phyloP scores from a whole-genome alignment of 345 rosid genomes.

The Toxicodendron radicans region DNA sequence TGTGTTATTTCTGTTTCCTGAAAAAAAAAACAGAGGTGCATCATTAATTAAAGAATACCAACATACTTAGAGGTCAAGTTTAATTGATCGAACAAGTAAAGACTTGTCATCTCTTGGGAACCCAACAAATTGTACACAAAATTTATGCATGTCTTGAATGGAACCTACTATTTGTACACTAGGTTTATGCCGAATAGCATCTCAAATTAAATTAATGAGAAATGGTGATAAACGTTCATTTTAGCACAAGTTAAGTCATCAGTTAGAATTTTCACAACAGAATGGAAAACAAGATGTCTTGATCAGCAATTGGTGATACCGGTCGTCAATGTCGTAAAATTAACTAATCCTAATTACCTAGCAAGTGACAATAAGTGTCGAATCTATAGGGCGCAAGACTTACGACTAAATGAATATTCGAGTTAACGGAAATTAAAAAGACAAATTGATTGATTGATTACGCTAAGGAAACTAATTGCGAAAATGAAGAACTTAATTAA shows the following conservation, averaged over 20 bases:
- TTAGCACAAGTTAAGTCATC: too few relatives aligned
- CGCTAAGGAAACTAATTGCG: too few relatives aligned
- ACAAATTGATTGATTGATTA: too few relatives aligned
- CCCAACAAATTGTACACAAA: not conserved
- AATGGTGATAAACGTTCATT: not conserved
- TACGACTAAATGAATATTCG: too few relatives aligned
- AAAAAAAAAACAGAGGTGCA: constrained; percentile 7
- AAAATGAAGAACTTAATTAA: too few relatives aligned
- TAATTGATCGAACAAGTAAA: not conserved
- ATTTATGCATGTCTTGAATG: not conserved
- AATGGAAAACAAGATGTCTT: not conserved
- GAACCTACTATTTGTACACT: not conserved
- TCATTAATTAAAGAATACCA: not conserved
- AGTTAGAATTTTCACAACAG: not conserved
- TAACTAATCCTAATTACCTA: too few relatives aligned
- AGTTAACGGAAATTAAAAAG: too few relatives aligned
- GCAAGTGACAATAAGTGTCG: too few relatives aligned
- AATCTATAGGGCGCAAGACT: too few relatives aligned
- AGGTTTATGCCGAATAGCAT: not conserved
- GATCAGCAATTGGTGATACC: too few relatives aligned
- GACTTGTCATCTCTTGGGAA: not conserved
- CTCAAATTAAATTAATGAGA: not conserved
- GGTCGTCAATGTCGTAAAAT: too few relatives aligned
- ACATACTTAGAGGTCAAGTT: not conserved
- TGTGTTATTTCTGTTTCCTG: constrained; percentile 19